Evolutionary conservation across 345 rosid genomes (phyloP).

Genomic region (Mercurialis annua): DNA sequence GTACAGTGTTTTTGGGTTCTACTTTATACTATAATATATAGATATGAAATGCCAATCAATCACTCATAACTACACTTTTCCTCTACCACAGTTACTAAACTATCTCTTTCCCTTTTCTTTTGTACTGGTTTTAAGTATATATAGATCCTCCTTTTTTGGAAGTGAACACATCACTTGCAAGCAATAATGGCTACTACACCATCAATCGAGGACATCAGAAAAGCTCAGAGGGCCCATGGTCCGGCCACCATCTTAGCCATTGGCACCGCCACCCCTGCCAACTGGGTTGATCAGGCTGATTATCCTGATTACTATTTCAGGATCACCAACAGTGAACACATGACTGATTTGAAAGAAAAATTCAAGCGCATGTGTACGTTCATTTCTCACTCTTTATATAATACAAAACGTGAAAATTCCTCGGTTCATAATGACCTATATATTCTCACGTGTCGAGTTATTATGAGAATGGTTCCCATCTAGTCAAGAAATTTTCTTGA

Average conservation of each 20-base stretch:
- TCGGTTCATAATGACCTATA: neutral
- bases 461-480: neutral
- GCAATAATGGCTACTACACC: constrained; percentile 5
- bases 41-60: no score
- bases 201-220: constrained; percentile 19
- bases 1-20: no score
- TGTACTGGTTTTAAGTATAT: no score
- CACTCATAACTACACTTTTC: no score
- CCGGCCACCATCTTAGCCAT: constrained; percentile 24
- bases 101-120: no score
- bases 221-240: constrained; percentile 15
- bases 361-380: constrained; percentile 24
- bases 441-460: no score
- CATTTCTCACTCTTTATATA: no score
- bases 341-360: constrained; percentile 23
- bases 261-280: constrained; percentile 24
- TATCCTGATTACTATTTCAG: constrained; percentile 23
- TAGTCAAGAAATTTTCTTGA: no score
- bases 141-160: no score
- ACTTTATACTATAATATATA: no score
- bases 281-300: constrained; percentile 16
- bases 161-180: neutral
- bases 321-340: constrained; percentile 21
- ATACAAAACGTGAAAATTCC: no score
- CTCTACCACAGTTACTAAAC: no score